A percentile compares a stretch with the other conserved stretches of the same genome.
phyloP scores from a whole-genome alignment of 2,329 filamentous ascomycete genomes.

The Xylaria sp. region DNA sequence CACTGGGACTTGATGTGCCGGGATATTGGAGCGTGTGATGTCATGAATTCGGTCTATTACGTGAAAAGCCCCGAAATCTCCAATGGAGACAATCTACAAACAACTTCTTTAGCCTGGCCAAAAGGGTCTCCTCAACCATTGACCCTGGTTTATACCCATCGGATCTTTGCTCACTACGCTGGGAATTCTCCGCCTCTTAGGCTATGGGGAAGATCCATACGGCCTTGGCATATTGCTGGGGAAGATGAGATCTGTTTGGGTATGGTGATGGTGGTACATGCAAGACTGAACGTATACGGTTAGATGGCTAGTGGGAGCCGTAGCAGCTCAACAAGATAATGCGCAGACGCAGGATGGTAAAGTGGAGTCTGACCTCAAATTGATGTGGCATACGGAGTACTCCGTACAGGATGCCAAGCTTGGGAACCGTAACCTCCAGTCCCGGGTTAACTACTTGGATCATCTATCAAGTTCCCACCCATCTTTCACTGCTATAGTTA shows the following conservation, averaged over 20 bases:
- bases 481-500: too few species aligned
- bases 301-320: neutral
- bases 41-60: slow-evolving; percentile 4
- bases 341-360: too few species aligned
- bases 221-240: neutral
- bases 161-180: neutral
- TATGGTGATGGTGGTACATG: neutral
- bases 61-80: slow-evolving; percentile 11
- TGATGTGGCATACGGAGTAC: too few species aligned
- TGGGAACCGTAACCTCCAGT: too few species aligned
- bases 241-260: too few species aligned
- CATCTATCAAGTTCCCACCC: too few species aligned
- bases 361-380: neutral
- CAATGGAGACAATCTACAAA: slow-evolving; percentile 7
- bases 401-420: too few species aligned
- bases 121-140: neutral
- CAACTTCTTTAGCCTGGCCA: neutral
- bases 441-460: too few species aligned
- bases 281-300: neutral
- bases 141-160: slow-evolving; percentile 9
- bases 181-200: neutral
- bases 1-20: neutral
- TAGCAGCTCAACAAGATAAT: neutral
- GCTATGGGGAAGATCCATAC: slow-evolving; percentile 1
- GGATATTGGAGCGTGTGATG: neutral